Evolutionary conservation across 164 flowering plant species (phyloP), one percentile per base, ranked within the genome.

Genomic region (Dillenia turbinata): DNA sequence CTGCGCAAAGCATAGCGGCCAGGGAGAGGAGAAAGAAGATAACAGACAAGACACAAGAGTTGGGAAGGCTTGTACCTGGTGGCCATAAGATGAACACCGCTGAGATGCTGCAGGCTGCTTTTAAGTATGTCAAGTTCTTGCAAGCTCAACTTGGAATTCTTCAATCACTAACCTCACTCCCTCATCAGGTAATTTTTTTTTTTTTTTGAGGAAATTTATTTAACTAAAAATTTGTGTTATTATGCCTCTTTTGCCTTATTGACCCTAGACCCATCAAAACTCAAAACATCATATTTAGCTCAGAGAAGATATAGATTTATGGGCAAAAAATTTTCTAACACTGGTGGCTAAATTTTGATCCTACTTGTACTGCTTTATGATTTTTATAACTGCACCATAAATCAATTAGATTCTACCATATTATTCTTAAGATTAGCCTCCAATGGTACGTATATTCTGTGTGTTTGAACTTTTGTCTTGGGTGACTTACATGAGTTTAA

Each of bases 11-110:
- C 72, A 71, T 81, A 0, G 96, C 96, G 0, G 98, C 98, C 2
- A 56, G 96, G 61, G 80, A 86, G 70, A 77, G 98, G 83, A 77
- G 98, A 75, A 81, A 85, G 81, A 92, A 75, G 81, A 90, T 92
- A 53, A 78, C 83, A 2, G 92, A 85, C 75, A 92, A 86, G 89
- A 90, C 98, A 2, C 87, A 80, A 9, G 89, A 88, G 83, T 90
- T 92, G 44, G 89, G 84, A 54, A 88, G 78, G 77, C 81, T 92
- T 16, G 71, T 92, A 46, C 98, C 97, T 1, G 97, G 97, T 9
- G 97, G 85, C 1, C 74, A 57, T 2, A 87, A 75, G 77, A 77
- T 90, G 87, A 92, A 87, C 79, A 92, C 98, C 3, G 96, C 96
- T 24, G 86, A 92, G 46, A 92, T 92, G 98, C 65, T 92, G 44